phyloP scores from a whole-genome alignment of 495 filamentous ascomycete species.

The Trichoderma asperelloides region DNA sequence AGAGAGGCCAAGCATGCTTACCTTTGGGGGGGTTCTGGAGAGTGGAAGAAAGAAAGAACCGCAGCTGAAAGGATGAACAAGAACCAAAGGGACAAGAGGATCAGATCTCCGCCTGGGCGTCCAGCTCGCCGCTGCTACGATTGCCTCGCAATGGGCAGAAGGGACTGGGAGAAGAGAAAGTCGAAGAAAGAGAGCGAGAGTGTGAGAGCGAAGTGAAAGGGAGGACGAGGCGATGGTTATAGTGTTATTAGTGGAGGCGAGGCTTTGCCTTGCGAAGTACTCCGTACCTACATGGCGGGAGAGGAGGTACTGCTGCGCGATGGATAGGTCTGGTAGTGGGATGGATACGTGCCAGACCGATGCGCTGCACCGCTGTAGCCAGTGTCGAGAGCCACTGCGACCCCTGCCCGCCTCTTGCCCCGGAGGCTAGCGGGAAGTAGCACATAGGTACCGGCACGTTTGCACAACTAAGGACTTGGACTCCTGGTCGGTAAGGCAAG shows the following conservation, averaged over 20 bases:
- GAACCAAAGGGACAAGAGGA: not conserved
- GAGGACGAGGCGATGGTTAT: constrained; percentile 4
- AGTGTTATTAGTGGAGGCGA: constrained; percentile 5
- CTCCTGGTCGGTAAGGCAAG: too few relatives aligned
- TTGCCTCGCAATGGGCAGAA: constrained; percentile 6
- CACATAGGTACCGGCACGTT: too few relatives aligned
- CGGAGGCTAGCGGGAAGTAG: too few relatives aligned
- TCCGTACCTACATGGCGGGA: not conserved
- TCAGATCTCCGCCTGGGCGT: not conserved
- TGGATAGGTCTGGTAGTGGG: too few relatives aligned
- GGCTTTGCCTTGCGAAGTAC: constrained; percentile 7
- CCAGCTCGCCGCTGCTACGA: constrained; percentile 11
- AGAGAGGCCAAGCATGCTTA: not conserved
- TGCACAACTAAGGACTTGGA: too few relatives aligned
- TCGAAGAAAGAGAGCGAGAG: not conserved
- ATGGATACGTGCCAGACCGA: too few relatives aligned
- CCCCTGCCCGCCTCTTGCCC: too few relatives aligned
- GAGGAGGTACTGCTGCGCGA: not conserved
- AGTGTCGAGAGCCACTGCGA: too few relatives aligned
- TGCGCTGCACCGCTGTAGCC: too few relatives aligned
- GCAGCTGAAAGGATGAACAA: not conserved
- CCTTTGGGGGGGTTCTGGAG: not conserved
- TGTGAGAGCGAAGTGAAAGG: constrained; percentile 9
- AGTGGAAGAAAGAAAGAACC: not conserved
- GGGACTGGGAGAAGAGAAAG: not conserved